Percentiles rank a stretch among this genome's conserved stretches.
Evolutionary conservation across 768 basidiomycete species (phyloP).

Genomic region (Pholiota microspora): DNA sequence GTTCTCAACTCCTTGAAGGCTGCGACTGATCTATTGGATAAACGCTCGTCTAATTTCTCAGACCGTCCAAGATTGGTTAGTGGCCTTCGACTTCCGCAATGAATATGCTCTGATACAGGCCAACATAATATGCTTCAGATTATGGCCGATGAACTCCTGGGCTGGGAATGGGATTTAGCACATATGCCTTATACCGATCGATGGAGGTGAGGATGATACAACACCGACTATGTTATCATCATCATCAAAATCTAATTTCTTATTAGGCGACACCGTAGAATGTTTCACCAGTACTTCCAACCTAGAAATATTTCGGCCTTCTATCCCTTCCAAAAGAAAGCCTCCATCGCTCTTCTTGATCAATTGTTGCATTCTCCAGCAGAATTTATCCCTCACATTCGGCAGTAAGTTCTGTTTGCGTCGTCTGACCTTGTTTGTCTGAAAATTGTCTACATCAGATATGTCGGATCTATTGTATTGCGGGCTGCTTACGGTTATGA

Average conservation of each 20-base stretch:
- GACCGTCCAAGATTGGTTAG: constrained; percentile 35
- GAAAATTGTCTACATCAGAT: constrained; percentile 15
- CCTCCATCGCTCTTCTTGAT: constrained; percentile 24
- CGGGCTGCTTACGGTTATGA: constrained; percentile 39
- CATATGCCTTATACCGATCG: constrained; percentile 28
- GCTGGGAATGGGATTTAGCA: constrained; percentile 31
- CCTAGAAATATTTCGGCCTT: constrained; percentile 25
- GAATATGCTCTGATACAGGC: not conserved
- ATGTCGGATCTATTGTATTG: constrained; percentile 33
- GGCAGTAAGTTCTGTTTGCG: constrained; percentile 22
- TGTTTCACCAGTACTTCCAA: constrained; percentile 37
- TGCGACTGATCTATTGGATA: constrained; percentile 41
- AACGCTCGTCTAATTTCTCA: constrained; percentile 42
- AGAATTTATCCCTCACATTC: constrained; percentile 26
- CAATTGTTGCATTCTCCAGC: constrained; percentile 26
- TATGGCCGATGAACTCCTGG: constrained; percentile 27
- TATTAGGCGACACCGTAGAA: constrained; percentile 28
- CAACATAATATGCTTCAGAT: constrained; percentile 13
- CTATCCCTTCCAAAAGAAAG: constrained; percentile 24
- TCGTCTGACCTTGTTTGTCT: not conserved
- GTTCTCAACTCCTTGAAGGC: constrained; percentile 39
- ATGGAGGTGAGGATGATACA: constrained; percentile 21
- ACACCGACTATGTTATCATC: not conserved
- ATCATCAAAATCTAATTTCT: not conserved
- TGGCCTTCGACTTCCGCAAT: not conserved